These are phyloP conservation scores for Mycena olivaceomarginata DNA, from an alignment of 768 basidiomycete genomes.

Conservation along the genomic window DNA sequence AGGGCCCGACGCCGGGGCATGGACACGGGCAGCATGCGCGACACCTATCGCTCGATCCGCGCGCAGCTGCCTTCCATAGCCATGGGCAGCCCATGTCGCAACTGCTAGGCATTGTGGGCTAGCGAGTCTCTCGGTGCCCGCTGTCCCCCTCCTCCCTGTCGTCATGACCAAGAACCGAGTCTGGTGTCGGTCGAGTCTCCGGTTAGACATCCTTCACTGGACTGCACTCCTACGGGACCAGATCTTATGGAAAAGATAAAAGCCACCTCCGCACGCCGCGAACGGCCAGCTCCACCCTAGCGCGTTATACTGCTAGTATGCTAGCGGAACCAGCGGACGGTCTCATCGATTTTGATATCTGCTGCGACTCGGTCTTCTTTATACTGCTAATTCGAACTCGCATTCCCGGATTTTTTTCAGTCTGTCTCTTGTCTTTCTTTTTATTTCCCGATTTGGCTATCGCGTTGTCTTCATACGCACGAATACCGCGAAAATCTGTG, in stretches of 20 bases:
- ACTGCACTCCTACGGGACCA: background rate
- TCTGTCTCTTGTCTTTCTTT: background rate
- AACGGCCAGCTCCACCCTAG: background rate
- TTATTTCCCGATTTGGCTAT: too few species aligned
- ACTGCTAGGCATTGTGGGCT: slow-evolving; percentile 34
- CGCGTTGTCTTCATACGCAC: too few species aligned
- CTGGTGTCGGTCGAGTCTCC: slow-evolving; percentile 11
- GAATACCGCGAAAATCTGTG: too few species aligned
- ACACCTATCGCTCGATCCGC: slow-evolving; percentile 34
- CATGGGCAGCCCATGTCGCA: slow-evolving; percentile 29
- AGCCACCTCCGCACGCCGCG: background rate
- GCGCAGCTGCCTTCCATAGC: slow-evolving; percentile 25
- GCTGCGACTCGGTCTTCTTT: background rate
- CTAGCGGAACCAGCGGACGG: background rate
- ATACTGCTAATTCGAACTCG: background rate
- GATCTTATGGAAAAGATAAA: background rate
- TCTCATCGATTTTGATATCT: background rate
- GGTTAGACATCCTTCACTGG: background rate
- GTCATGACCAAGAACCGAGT: background rate
- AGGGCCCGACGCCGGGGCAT: too few species aligned
- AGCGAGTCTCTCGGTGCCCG: background rate
- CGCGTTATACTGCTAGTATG: background rate
- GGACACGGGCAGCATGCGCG: slow-evolving; percentile 19
- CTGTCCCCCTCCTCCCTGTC: background rate
- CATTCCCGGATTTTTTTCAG: background rate